A percentile compares a stretch with the other conserved stretches of the same genome.
Evolutionary conservation across 257 asterid species (phyloP).

Genomic region (Solanum virginianum): DNA sequence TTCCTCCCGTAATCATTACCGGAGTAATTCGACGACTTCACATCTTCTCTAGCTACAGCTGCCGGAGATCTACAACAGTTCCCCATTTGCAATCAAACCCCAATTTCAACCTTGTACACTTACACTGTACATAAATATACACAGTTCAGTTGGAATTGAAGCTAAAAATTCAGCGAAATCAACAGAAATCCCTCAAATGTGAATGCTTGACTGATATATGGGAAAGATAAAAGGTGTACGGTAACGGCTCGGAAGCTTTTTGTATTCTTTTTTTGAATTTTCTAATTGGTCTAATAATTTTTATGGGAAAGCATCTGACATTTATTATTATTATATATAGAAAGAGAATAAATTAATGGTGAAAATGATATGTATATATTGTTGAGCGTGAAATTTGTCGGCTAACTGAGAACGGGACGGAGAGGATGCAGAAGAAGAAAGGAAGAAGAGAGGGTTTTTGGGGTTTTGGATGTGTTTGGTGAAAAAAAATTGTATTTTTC

Average conservation of each 20-base stretch:
- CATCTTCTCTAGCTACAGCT: slow-evolving; percentile 90
- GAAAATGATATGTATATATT: not conserved
- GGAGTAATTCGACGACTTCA: slow-evolving; percentile 61
- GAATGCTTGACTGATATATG: not conserved
- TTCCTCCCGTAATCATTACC: slow-evolving; percentile 57
- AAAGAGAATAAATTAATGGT: not conserved
- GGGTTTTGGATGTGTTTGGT: not conserved
- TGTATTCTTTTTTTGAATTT: not conserved
- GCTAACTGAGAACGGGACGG: slow-evolving; percentile 11
- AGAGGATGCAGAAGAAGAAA: not conserved
- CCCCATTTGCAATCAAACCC: slow-evolving; percentile 16
- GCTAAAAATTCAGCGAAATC: not conserved
- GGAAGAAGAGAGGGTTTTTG: not conserved
- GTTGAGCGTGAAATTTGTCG: slow-evolving; percentile 9
- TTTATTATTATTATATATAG: not conserved
- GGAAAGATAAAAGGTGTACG: slow-evolving; percentile 1
- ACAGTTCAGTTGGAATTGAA: not conserved
- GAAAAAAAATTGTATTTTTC: no score
- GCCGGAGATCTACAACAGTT: slow-evolving; percentile 98
- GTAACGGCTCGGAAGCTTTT: slow-evolving; percentile 37
- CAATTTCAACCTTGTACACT: not conserved
- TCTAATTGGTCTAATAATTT: not conserved
- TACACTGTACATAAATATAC: not conserved
- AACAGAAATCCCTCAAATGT: not conserved
- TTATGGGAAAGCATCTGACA: not conserved